Base-by-base conservation (phyloP, 495 filamentous ascomycete species). In the Penicillium roqueforti region DNA sequence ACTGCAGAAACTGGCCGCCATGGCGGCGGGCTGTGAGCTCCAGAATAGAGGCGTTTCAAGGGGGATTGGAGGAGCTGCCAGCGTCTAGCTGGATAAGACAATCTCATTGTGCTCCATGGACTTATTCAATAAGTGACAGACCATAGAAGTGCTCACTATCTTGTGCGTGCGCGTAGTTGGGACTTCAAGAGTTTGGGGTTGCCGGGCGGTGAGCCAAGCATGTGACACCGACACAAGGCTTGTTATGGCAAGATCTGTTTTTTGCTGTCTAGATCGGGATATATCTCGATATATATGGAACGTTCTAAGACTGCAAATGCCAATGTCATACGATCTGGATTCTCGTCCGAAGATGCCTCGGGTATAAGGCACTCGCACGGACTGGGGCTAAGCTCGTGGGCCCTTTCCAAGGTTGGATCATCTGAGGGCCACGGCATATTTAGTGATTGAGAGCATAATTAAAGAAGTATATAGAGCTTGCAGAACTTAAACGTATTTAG, bases 1-100 rank as follows among this genome's bases (percentile, higher is more conserved):
- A 97, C 71, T n/a, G 87, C 84, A 32, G 84, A 83, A 22, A 86
- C 86, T 16, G 88, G 88, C 46, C 89, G 79, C 89, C 89, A 95
- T 69, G 85, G 83, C 9, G 87, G 80, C 23, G 77, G 67, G 26
- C 46, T 60, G 22, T 77, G 73, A 18, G 58, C 50, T 47, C 54
- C 53, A 11, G 71, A 67, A 48, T 67, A 69, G 19, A 51, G 54
- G n/a, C 66, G 68, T 26, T 36, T 51, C 37, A n/a, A 57, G 38
- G 45, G 59, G 47, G 47, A 56, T 46, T 56, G 65, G 25, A 70
- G 50, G 46, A 51, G 22, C 39, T 57, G 50, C 68, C 67, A 70
- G 61, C 66, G 53, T 57, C 67, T 61, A 53, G 66, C 63, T 62
- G 66, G 55, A 65, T 62, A 61, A 64, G 60, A 68, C 57, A 57